Evolutionary conservation across 495 filamentous ascomycete genomes (phyloP).

Genomic region (Penicillium verhagenii): DNA sequence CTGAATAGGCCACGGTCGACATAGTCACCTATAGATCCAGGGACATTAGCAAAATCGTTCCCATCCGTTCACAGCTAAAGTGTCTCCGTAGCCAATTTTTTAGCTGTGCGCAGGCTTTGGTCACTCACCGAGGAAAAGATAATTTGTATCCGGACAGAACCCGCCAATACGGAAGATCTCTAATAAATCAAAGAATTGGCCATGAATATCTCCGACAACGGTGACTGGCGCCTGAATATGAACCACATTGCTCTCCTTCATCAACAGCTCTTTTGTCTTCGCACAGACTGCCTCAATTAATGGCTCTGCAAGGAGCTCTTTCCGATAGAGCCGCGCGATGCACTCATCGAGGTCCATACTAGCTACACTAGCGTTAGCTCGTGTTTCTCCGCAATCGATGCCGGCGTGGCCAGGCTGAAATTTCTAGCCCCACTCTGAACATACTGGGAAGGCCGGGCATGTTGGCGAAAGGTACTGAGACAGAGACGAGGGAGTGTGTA

Average conservation of each 20-base stretch:
- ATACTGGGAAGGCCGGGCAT: conserved; percentile 91
- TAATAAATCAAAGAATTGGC: conserved; percentile 97
- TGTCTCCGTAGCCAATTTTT: background rate
- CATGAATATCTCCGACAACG: conserved; percentile 98
- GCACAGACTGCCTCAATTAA: conserved; percentile 99
- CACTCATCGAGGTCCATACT: conserved; percentile 98
- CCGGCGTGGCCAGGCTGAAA: background rate
- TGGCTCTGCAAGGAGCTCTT: conserved; percentile 93
- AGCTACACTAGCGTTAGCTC: conserved; percentile 49
- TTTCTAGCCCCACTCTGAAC: conserved; percentile 22
- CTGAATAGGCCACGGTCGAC: conserved; percentile 96
- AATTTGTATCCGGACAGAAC: conserved; percentile 95
- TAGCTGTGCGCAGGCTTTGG: background rate
- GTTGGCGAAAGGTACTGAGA: conserved; percentile 14
- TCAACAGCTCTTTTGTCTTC: conserved; percentile 95
- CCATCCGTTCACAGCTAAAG: background rate
- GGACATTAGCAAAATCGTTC: background rate
- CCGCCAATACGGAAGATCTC: conserved; percentile 99
- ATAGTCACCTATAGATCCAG: conserved; percentile 72
- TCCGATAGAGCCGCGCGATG: conserved; percentile 91
- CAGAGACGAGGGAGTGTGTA: conserved; percentile 2
- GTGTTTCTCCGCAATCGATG: background rate
- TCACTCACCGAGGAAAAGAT: conserved; percentile 84
- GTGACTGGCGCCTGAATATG: conserved; percentile 95
- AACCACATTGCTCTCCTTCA: conserved; percentile 99